phyloP scores from a whole-genome alignment of 2,329 filamentous ascomycete species.

The Plenodomus lindquistii region DNA sequence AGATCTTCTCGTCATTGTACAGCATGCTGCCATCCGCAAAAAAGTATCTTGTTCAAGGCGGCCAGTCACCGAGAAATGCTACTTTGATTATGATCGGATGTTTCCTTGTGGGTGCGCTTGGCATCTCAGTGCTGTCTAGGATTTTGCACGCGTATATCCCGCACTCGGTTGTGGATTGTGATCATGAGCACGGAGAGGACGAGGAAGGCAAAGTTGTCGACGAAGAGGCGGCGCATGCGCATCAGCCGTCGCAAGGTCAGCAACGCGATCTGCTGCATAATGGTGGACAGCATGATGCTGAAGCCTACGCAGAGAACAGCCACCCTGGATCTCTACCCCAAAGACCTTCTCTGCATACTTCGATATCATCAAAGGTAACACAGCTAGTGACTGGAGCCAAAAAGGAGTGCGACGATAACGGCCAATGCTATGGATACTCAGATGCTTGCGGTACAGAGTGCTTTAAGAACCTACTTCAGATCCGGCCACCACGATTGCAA shows the following conservation, averaged over 20 bases:
- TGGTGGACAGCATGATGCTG: conserved; percentile 16
- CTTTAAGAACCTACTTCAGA: conserved; percentile 54
- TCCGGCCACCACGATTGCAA: conserved; percentile 36
- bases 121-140: conserved; percentile 74
- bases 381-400: conserved; percentile 53
- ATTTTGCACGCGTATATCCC: conserved; percentile 74
- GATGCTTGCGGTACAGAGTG: conserved; percentile 65
- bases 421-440: conserved; percentile 64
- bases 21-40: conserved; percentile 91
- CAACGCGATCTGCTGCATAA: conserved; percentile 9
- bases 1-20: conserved; percentile 91
- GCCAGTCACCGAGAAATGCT: conserved; percentile 67
- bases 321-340: conserved; percentile 10
- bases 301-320: conserved; percentile 14
- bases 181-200: conserved; percentile 69
- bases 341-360: conserved; percentile 48
- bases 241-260: conserved; percentile 29
- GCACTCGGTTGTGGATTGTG: conserved; percentile 79
- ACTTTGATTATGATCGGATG: conserved; percentile 70
- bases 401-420: conserved; percentile 58
- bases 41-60: conserved; percentile 71
- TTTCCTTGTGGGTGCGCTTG: conserved; percentile 73
- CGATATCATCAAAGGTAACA: conserved; percentile 51
- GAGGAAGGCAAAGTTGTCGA: conserved; percentile 39
- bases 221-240: conserved; percentile 18